Evolutionary conservation across 306 rosid species (phyloP).

Genomic region (Pterocarpus santalinus): DNA sequence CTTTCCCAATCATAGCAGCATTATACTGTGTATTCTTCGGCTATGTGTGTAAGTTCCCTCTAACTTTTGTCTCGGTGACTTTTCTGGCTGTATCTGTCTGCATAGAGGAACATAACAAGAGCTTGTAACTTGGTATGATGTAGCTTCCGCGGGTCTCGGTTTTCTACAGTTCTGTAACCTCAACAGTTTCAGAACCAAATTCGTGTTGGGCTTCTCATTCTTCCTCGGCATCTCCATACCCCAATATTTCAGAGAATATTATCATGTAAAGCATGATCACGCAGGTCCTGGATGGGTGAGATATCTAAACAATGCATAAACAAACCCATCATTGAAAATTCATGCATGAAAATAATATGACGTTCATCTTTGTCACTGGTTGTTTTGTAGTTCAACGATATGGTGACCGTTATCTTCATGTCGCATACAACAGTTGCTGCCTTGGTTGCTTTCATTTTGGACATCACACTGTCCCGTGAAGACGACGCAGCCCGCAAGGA

Average conservation of each 20-base stretch:
- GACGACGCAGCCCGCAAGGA: conserved; percentile 60
- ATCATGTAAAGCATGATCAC: conserved; percentile 51
- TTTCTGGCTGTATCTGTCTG: neutral
- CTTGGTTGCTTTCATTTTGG: conserved; percentile 68
- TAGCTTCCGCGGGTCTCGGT: conserved; percentile 87
- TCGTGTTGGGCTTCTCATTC: conserved; percentile 79
- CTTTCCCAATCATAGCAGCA: conserved; percentile 86
- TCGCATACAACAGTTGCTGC: conserved; percentile 82
- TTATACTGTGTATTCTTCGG: conserved; percentile 76
- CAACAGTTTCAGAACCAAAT: conserved; percentile 84
- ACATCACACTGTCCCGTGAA: conserved; percentile 59
- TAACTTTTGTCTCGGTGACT: neutral
- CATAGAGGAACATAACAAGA: conserved; percentile 2
- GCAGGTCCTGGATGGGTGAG: conserved; percentile 73
- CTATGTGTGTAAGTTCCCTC: conserved; percentile 70
- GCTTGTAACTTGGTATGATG: conserved; percentile 30
- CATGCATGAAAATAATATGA: no score
- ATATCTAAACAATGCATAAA: conserved; percentile 10
- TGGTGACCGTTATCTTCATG: conserved; percentile 65
- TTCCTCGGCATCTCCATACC: conserved; percentile 86
- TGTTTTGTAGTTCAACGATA: conserved; percentile 62
- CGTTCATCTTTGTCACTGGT: no score
- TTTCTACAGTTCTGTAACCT: conserved; percentile 91
- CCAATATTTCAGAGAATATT: conserved; percentile 81
- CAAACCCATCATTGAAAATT: no score